phyloP scores from a whole-genome alignment of 768 basidiomycete genomes.

The Crassisporium funariophilum region DNA sequence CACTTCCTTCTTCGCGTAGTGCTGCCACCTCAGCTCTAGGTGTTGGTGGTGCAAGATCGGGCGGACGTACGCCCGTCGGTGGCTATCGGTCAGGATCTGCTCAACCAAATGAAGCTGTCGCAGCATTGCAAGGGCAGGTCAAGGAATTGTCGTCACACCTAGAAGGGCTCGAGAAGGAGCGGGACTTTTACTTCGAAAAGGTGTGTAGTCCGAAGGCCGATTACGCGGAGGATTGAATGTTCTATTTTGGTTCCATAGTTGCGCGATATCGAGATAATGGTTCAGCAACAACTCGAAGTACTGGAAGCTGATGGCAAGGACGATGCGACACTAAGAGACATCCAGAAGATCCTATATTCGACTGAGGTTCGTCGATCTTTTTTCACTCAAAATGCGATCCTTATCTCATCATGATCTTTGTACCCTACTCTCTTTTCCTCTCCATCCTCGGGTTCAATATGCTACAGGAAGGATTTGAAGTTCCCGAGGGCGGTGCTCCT shows the following conservation, averaged over 20 bases:
- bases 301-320: conserved; percentile 59
- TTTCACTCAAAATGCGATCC: background rate
- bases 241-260: conserved; percentile 50
- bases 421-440: conserved; percentile 1
- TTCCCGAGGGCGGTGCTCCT: conserved; percentile 60
- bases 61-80: conserved; percentile 73
- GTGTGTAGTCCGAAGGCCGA: conserved; percentile 42
- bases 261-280: conserved; percentile 93
- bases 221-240: background rate
- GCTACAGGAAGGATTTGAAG: conserved; percentile 88
- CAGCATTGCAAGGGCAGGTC: conserved; percentile 73
- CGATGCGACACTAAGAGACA: conserved; percentile 66
- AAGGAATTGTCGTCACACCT: conserved; percentile 80
- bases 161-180: conserved; percentile 93
- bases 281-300: conserved; percentile 74
- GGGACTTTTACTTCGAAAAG: conserved; percentile 99
- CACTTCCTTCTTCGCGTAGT: conserved; percentile 49
- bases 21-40: conserved; percentile 29
- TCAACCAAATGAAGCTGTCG: conserved; percentile 66
- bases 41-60: conserved; percentile 43
- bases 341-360: conserved; percentile 92
- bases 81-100: conserved; percentile 71
- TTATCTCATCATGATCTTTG: conserved; percentile 2
- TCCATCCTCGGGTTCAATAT: too few species aligned
- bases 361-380: conserved; percentile 71